Percentiles rank a stretch among this genome's conserved stretches.
These are phyloP conservation scores for Ophiocordyceps camponoti-rufipedis DNA, from an alignment of 2,329 filamentous ascomycete genomes.

Conservation along the genomic window DNA sequence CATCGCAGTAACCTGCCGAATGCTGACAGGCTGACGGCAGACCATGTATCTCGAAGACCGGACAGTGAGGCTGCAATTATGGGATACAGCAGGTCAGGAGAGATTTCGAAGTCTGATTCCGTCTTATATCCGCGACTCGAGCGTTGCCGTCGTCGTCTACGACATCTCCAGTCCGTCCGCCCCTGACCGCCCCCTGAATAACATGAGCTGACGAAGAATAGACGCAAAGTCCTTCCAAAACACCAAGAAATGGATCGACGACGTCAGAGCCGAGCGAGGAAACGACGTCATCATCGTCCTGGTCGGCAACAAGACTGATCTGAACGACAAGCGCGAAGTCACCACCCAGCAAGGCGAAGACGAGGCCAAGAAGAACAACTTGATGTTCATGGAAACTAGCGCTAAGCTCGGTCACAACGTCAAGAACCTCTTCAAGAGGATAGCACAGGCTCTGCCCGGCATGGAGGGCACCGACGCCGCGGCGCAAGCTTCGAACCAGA, in stretches of 20 bases:
- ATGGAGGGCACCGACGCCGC: constrained; percentile 86
- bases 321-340: constrained; percentile 96
- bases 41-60: constrained; percentile 99
- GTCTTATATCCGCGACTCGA: constrained; percentile 95
- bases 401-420: constrained; percentile 97
- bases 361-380: constrained; percentile 90
- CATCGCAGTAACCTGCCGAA: neutral
- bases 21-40: constrained; percentile 13
- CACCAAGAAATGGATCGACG: constrained; percentile 98
- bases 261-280: constrained; percentile 86
- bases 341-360: constrained; percentile 93
- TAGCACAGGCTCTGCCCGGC: constrained; percentile 90
- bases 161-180: constrained; percentile 64
- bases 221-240: constrained; percentile 95
- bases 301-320: constrained; percentile 97
- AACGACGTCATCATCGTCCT: constrained; percentile 98
- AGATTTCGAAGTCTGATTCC: constrained; percentile 93
- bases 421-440: constrained; percentile 91
- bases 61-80: constrained; percentile 90
- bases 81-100: constrained; percentile 97
- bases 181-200: neutral
- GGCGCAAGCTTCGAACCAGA: constrained; percentile 55
- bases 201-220: constrained; percentile 13
- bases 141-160: constrained; percentile 95
- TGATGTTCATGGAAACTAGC: constrained; percentile 99